Evolutionary conservation across 192 early-diverging fungal genomes (phyloP).

Genomic region (Podila epigama): DNA sequence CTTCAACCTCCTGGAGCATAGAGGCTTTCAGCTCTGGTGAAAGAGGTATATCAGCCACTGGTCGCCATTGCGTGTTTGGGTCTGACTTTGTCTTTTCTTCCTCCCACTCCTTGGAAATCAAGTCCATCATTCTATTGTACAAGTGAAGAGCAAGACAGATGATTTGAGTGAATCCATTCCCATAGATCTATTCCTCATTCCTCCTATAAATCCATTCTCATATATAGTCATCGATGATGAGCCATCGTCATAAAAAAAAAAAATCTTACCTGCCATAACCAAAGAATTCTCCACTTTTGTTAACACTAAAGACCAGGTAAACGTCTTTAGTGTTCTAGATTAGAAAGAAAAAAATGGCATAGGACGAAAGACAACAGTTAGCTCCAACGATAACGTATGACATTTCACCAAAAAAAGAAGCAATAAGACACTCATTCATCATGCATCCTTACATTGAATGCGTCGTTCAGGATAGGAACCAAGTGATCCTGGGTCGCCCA

Average conservation of each 20-base stretch:
- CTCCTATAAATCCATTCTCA: background rate
- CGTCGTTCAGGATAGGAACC: constrained; percentile 55
- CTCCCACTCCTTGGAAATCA: constrained; percentile 39
- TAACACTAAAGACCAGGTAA: constrained; percentile 59
- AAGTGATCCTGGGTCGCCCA: constrained; percentile 61
- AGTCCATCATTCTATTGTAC: constrained; percentile 49
- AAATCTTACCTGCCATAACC: constrained; percentile 51
- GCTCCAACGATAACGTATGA: too few relatives aligned
- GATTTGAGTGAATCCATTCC: too few relatives aligned
- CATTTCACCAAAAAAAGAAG: background rate
- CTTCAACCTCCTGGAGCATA: constrained; percentile 39
- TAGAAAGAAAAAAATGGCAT: background rate
- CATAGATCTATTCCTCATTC: background rate
- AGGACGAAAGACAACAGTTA: too few relatives aligned
- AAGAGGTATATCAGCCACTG: constrained; percentile 12
- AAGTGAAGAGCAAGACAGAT: too few relatives aligned
- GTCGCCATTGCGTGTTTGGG: constrained; percentile 37
- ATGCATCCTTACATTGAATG: constrained; percentile 47
- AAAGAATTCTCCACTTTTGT: constrained; percentile 63
- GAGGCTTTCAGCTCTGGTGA: constrained; percentile 41
- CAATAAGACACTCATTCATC: too few relatives aligned
- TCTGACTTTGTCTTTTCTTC: constrained; percentile 27
- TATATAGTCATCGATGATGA: background rate
- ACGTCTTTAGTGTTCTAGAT: constrained; percentile 51
- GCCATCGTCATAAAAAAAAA: background rate